phyloP scores from a whole-genome alignment of 345 rosid genomes.

The Capsella bursapastoris region DNA sequence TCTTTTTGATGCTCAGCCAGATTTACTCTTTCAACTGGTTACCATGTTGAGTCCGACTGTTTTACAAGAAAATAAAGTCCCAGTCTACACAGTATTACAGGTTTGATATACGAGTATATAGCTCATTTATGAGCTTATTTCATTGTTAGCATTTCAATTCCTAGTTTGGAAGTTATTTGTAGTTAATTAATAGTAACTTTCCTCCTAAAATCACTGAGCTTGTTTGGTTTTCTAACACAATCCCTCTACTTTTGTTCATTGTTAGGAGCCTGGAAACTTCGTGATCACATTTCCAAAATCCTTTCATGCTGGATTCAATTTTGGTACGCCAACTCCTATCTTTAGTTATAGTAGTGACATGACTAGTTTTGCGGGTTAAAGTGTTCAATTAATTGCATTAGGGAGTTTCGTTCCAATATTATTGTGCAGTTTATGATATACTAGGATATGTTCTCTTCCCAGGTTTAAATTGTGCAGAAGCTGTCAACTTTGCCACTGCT shows the following conservation, averaged over 20 bases:
- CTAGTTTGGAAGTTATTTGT: constrained; percentile 19
- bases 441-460: constrained; percentile 36
- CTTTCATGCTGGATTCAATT: constrained; percentile 93
- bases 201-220: constrained; percentile 1
- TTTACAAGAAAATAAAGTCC: constrained; percentile 79
- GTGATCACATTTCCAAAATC: constrained; percentile 97
- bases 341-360: constrained; percentile 10
- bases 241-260: constrained; percentile 39
- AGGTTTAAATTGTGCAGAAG: constrained; percentile 99
- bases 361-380: constrained; percentile 4
- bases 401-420: constrained; percentile 7
- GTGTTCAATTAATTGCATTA: not conserved
- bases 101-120: constrained; percentile 52
- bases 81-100: constrained; percentile 88
- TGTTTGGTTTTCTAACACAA: constrained; percentile 26
- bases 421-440: constrained; percentile 18
- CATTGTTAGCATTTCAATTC: constrained; percentile 13
- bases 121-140: constrained; percentile 9
- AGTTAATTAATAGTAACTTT: constrained; percentile 15
- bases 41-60: constrained; percentile 95
- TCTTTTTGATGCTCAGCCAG: constrained; percentile 98
- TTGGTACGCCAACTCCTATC: constrained; percentile 61
- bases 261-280: constrained; percentile 94
- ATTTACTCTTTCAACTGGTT: constrained; percentile 95
- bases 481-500: constrained; percentile 98